Percentiles rank a stretch among this genome's conserved stretches.
phyloP scores from a whole-genome alignment of 2,329 filamentous ascomycete genomes.

The Talaromyces sp. region DNA sequence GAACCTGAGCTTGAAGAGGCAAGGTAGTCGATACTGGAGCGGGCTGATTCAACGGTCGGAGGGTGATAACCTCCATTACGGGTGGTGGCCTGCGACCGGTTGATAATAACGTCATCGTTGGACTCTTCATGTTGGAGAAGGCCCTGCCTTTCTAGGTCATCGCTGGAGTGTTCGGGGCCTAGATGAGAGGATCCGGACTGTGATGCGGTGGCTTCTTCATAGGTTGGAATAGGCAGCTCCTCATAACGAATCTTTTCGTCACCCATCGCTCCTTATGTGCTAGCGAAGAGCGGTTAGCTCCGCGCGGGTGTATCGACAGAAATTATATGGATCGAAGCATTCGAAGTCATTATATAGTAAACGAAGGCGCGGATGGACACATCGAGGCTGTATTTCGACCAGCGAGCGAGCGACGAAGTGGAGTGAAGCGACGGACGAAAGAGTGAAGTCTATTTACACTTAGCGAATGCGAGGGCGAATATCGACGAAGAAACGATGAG shows the following conservation, averaged over 20 bases:
- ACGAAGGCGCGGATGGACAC: slow-evolving; percentile 29
- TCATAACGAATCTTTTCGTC: slow-evolving; percentile 57
- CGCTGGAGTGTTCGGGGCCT: slow-evolving; percentile 56
- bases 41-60: slow-evolving; percentile 77
- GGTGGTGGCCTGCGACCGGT: slow-evolving; percentile 31
- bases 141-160: slow-evolving; percentile 71
- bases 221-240: slow-evolving; percentile 69
- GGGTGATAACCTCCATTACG: slow-evolving; percentile 59
- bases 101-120: slow-evolving; percentile 19
- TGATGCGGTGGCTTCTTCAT: slow-evolving; percentile 71
- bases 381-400: slow-evolving; percentile 18
- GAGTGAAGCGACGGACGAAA: neutral
- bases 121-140: slow-evolving; percentile 56
- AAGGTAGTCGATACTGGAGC: slow-evolving; percentile 54
- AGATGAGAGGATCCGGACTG: slow-evolving; percentile 48
- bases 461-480: neutral
- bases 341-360: slow-evolving; percentile 37
- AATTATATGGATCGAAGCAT: slow-evolving; percentile 25
- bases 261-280: slow-evolving; percentile 33
- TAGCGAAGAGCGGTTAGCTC: slow-evolving; percentile 26
- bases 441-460: neutral
- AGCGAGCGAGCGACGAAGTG: slow-evolving; percentile 1
- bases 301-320: slow-evolving; percentile 18
- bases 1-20: slow-evolving; percentile 52
- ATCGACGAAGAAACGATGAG: neutral